Base-by-base conservation (phyloP, 345 rosid species). In the Murraya paniculata region DNA sequence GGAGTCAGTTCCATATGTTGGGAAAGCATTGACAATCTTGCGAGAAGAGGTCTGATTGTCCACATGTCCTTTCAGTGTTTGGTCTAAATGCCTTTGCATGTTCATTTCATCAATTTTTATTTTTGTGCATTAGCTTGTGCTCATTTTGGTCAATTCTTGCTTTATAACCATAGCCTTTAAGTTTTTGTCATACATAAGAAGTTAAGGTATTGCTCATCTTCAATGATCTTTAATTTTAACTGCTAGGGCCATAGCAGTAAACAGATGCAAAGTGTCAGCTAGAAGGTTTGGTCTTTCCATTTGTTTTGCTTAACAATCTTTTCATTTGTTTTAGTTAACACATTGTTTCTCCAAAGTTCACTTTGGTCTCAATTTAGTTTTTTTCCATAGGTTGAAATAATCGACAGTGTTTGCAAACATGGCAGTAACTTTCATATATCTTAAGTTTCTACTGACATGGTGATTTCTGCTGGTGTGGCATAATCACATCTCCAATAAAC, bases 1-100 rank as follows among this genome's bases (percentile, higher is more conserved):
- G 82, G 97, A 90, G 80, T 91, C 91, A 71, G 98, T 96, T 82
- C 98, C 98, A 5, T 96, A 91, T 81, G 99, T 96, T 71, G 98
- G 98, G 68, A 93, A 96, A 87, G 98, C 99, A 60, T 90, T 96
- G 84, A 89, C 85, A 78, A 87, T 92, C 82, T 80, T 96, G 85
- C 86, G 89, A 71, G 89, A 91, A 81, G 99, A 96, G 98, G 98
- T 95, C 53, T 77, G 61, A 36, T 56, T 55, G 24, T 41, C 50
- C 13, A 45, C 3, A 45, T 69, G 71, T 5, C 24, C 41, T 38
- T 58, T 69, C 50, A 25, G 33, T 59, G 68, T 48, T 71, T 58
- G 72, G 45, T 45, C 39, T 69, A 62, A 75, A 33, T 65, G 39
- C 68, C 78, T 61, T 79, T 9, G 72, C 60, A 35, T 72, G 56